Base-by-base conservation (phyloP, 202 grass and related monocot species). In the Panicum virgatum region DNA sequence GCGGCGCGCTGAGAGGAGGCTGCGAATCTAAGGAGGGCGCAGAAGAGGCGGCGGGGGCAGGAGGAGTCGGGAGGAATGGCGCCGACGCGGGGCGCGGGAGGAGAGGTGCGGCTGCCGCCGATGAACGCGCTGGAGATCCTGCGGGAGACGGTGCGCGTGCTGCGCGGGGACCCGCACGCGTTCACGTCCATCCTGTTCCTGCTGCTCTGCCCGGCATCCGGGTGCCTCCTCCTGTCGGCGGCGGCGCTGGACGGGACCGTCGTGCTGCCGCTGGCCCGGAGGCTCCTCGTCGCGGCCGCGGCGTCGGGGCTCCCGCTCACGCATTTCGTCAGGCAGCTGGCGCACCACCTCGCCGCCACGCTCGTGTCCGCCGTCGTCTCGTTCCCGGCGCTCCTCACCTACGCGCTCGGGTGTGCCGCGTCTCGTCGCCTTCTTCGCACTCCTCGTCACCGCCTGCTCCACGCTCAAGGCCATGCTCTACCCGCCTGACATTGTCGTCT, bases 61-160 rank as follows among this genome's bases (percentile, higher is more conserved):
- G n/a, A n/a, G n/a, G 46, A 52, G 18, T 5, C 4, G 5, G 71
- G 30, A 39, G 3, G 34, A 6, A 89, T 86, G 87, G 78, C 73
- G 51, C 81, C 9, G 40, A 34, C 68, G 22, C 78, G 73, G 45
- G 78, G 75, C 12, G 75, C 54, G 0, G 73, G 69, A 6, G 59
- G 53, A 1, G 69, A 11, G 19, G 78, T 86, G 66, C 66, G 77
- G 36, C 74, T 92, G 73, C 90, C 87, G 63, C 77, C 76, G 73
- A 91, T 95, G 92, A 95, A 94, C 73, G 90, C 92, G 15, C 73
- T 98, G 43, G 96, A 95, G 86, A 95, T 98, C 82, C 88, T 98
- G 67, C 81, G 89, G 54, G 92, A 98, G 87, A 91, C 96, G 23
- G 89, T 93, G 66, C 86, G 96, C n/a, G 88, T 98, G 86, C 96